These are phyloP conservation scores for Xerocomus tenax DNA, from an alignment of 1,284 basidiomycete genomes.

Conservation along the genomic window DNA sequence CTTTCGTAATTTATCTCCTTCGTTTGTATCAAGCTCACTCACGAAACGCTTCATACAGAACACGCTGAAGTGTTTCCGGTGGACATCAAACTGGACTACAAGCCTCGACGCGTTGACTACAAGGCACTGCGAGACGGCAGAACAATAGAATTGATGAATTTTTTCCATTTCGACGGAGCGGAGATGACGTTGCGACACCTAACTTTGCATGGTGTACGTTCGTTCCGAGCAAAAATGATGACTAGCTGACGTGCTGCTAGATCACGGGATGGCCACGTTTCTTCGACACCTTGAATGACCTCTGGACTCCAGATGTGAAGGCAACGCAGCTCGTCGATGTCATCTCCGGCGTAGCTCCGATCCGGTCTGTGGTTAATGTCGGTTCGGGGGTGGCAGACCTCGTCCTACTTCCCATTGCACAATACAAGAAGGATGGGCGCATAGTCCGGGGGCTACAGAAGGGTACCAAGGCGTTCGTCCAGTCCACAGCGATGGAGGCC, in stretches of 20 bases:
- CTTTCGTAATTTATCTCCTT: conserved; percentile 50
- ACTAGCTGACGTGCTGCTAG: conserved; percentile 35
- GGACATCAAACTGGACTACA: conserved; percentile 93
- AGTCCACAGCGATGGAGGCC: conserved; percentile 89
- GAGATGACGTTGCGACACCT: conserved; percentile 96
- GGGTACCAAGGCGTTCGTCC: conserved; percentile 86
- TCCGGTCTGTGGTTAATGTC: conserved; percentile 92
- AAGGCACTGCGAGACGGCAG: conserved; percentile 82
- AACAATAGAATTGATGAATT: conserved; percentile 98
- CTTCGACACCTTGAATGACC: conserved; percentile 86
- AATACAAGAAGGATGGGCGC: conserved; percentile 95
- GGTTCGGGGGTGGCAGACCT: conserved; percentile 94
- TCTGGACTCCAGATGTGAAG: conserved; percentile 99
- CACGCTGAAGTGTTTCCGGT: conserved; percentile 85
- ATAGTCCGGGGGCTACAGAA: conserved; percentile 89
- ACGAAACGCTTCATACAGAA: conserved; percentile 40
- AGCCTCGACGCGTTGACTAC: conserved; percentile 95
- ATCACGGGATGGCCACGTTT: conserved; percentile 84
- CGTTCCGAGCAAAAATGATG: neutral
- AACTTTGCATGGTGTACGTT: conserved; percentile 78
- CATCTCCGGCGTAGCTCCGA: conserved; percentile 92
- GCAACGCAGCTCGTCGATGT: conserved; percentile 96
- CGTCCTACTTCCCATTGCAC: conserved; percentile 89
- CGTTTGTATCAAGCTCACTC: neutral
- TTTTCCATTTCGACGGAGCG: conserved; percentile 98